Conservation (phyloP, 768 basidiomycete genomes). For the Dictyophora rubrovolvata region DNA sequence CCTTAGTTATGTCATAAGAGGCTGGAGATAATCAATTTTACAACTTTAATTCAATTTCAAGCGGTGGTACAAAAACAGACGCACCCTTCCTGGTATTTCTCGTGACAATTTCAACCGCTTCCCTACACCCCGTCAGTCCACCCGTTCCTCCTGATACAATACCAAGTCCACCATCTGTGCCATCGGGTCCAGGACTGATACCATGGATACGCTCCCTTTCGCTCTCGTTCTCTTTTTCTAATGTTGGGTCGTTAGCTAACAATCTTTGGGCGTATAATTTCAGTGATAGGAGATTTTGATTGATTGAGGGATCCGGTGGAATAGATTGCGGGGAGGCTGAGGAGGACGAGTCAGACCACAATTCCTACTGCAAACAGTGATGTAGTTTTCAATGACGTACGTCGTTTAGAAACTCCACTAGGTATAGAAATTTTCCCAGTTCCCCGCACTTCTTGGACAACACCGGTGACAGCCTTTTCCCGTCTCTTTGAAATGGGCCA, state of each 20-base stretch:
- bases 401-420: not conserved
- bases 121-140: conserved; percentile 49
- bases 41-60: not conserved
- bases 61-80: conserved; percentile 13
- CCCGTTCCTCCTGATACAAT: conserved; percentile 17
- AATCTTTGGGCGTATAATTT: not conserved
- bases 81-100: conserved; percentile 81
- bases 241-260: not conserved
- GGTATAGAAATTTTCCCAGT: not conserved
- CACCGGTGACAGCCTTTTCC: conserved; percentile 21
- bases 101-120: conserved; percentile 87
- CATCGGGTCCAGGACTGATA: not conserved
- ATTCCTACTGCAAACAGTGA: not conserved
- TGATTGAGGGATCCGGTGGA: not conserved
- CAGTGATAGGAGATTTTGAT: not conserved
- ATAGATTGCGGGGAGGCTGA: not conserved
- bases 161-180: not conserved
- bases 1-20: conserved; percentile 93
- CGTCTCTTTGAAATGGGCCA: conserved; percentile 52
- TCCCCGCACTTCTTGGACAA: conserved; percentile 14
- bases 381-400: too few relatives aligned
- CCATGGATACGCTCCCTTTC: not conserved
- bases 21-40: conserved; percentile 46
- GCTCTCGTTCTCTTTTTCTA: not conserved
- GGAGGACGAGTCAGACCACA: not conserved